phyloP scores from a whole-genome alignment of 2,329 filamentous ascomycete species.

The Rhynchosporium agropyri region DNA sequence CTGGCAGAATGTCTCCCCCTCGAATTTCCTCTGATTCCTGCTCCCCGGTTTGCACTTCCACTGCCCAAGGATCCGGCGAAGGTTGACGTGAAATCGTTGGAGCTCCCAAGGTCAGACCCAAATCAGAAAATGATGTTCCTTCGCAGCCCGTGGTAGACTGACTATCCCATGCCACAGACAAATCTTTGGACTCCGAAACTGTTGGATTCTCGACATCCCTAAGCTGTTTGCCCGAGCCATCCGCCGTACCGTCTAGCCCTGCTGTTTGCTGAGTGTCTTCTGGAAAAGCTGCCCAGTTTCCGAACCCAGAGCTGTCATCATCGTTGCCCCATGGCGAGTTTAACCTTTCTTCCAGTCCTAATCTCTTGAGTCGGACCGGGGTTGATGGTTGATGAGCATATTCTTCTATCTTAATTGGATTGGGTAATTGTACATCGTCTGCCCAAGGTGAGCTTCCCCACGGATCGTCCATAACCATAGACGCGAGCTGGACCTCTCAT shows the following conservation, averaged over 20 bases:
- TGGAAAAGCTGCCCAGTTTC: slow-evolving; percentile 36
- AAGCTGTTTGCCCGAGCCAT: slow-evolving; percentile 24
- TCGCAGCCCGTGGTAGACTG: slow-evolving; percentile 6
- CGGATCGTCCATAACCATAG: slow-evolving; percentile 44
- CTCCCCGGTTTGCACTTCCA: slow-evolving; percentile 10
- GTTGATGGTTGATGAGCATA: slow-evolving; percentile 25
- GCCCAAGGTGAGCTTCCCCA: slow-evolving; percentile 46
- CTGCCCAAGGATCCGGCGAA: slow-evolving; percentile 40
- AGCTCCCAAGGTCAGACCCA: slow-evolving; percentile 26
- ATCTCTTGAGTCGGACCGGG: slow-evolving; percentile 28
- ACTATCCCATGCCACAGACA: slow-evolving; percentile 27
- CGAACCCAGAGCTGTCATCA: slow-evolving; percentile 35
- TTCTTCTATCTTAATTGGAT: slow-evolving; percentile 25
- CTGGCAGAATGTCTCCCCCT: no score
- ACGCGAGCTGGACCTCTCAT: slow-evolving; percentile 36
- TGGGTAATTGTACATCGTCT: slow-evolving; percentile 37
- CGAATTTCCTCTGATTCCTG: background rate
- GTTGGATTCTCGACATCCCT: slow-evolving; percentile 13
- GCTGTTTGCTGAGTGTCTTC: slow-evolving; percentile 17
- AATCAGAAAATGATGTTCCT: slow-evolving; percentile 21
- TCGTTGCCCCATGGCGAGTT: slow-evolving; percentile 36
- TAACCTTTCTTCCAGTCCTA: slow-evolving; percentile 31
- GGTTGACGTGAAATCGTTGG: slow-evolving; percentile 29
- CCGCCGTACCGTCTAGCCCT: slow-evolving; percentile 28
- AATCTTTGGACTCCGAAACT: slow-evolving; percentile 18